These are phyloP conservation scores for Nyssa sinensis DNA, from an alignment of 148 eudicot genomes.

Conservation along the genomic window DNA sequence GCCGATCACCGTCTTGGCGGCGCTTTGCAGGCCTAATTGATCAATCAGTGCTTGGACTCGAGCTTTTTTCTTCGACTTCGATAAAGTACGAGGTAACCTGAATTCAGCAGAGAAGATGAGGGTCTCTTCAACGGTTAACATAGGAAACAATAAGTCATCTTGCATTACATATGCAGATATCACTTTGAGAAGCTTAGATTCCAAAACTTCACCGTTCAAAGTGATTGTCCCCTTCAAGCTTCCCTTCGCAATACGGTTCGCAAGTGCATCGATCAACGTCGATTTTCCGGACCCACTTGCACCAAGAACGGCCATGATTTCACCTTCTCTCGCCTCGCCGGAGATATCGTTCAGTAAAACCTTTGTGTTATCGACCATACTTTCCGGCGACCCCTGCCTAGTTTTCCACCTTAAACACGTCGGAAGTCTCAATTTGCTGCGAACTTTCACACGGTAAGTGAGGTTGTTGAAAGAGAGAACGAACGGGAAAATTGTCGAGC, in stretches of 20 bases:
- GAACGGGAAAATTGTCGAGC: conserved; percentile 37
- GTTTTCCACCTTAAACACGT: conserved; percentile 14
- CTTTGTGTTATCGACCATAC: conserved; percentile 23
- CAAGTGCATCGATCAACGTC: conserved; percentile 73
- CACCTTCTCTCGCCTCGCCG: conserved; percentile 74
- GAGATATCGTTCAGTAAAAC: conserved; percentile 54
- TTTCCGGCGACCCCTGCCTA: neutral
- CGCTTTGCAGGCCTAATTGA: conserved; percentile 62
- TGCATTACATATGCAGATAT: conserved; percentile 96
- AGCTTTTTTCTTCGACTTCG: conserved; percentile 59
- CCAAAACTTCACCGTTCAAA: conserved; percentile 65
- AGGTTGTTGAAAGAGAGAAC: conserved; percentile 64
- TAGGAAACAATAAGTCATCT: conserved; percentile 79
- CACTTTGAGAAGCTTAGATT: conserved; percentile 58
- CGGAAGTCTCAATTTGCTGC: conserved; percentile 22
- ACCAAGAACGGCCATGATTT: conserved; percentile 78
- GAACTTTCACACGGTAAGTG: conserved; percentile 55
- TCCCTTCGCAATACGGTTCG: conserved; percentile 57
- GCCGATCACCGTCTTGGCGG: conserved; percentile 79
- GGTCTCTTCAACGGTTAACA: conserved; percentile 86
- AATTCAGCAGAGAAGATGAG: conserved; percentile 84
- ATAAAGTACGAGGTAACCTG: conserved; percentile 58
- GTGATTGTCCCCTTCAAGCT: conserved; percentile 58
- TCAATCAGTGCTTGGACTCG: conserved; percentile 74
- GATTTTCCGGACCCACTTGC: conserved; percentile 95